phyloP scores from a whole-genome alignment of 768 basidiomycete genomes.

The Amanita subjunquillea region DNA sequence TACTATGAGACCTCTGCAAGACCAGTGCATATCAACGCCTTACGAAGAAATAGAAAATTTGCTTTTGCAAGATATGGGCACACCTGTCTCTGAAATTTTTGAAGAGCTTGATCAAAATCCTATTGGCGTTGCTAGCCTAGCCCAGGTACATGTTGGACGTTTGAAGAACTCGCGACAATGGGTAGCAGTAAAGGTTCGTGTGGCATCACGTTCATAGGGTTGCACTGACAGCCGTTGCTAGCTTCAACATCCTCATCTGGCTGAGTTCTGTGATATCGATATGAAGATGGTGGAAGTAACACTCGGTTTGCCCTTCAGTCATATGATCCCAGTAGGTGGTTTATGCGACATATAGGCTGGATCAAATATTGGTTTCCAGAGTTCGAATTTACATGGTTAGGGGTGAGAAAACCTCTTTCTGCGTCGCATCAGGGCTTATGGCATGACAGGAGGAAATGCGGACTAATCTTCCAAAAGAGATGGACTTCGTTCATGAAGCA shows the following conservation, averaged over 20 bases:
- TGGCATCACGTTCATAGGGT: neutral
- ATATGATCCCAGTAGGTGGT: neutral
- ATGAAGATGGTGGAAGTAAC: conserved; percentile 77
- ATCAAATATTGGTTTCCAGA: conserved; percentile 92
- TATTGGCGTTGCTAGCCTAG: conserved; percentile 91
- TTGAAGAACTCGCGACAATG: conserved; percentile 59
- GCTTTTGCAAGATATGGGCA: conserved; percentile 72
- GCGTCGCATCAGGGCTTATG: conserved; percentile 20
- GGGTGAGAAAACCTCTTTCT: conserved; percentile 26
- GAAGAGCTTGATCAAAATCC: conserved; percentile 79
- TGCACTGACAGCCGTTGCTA: conserved; percentile 14
- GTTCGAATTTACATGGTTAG: conserved; percentile 92
- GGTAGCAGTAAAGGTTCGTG: conserved; percentile 76
- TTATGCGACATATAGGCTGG: conserved; percentile 38
- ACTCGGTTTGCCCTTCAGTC: conserved; percentile 32
- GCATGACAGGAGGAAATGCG: conserved; percentile 81
- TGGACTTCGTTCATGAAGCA: conserved; percentile 92
- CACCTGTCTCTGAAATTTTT: conserved; percentile 64
- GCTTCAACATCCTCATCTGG: conserved; percentile 89
- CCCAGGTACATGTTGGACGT: conserved; percentile 86
- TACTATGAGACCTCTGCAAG: conserved; percentile 58
- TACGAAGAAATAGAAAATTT: conserved; percentile 68
- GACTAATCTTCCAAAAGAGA: conserved; percentile 82
- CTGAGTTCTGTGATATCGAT: conserved; percentile 88
- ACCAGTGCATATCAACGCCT: conserved; percentile 86